phyloP scores from a whole-genome alignment of 73 alveolate species.

The Paramecium biaurelia region DNA sequence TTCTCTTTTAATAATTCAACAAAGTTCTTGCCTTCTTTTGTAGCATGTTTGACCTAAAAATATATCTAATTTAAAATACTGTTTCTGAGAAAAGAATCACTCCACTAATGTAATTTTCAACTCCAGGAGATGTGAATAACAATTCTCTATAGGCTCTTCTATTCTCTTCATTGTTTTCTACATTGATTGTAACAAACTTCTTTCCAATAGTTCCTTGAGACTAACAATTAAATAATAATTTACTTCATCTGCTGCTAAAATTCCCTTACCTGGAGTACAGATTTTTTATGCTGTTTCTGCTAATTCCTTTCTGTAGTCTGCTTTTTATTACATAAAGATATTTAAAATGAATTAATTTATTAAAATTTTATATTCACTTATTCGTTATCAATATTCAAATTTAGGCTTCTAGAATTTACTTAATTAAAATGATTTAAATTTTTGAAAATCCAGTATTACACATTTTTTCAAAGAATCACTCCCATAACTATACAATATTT shows the following conservation, averaged over 20 bases:
- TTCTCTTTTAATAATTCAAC: conserved; percentile 83
- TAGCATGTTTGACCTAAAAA: conserved; percentile 71
- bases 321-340: background rate
- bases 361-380: background rate
- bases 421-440: background rate
- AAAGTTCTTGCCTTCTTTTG: conserved; percentile 90
- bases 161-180: conserved; percentile 92
- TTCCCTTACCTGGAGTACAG: conserved; percentile 94
- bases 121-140: conserved; percentile 91
- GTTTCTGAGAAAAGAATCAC: conserved; percentile 98
- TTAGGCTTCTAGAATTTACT: background rate
- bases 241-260: conserved; percentile 96
- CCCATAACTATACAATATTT: conserved; percentile 35
- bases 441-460: background rate
- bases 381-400: background rate
- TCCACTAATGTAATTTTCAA: conserved; percentile 96
- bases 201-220: conserved; percentile 93
- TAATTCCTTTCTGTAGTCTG: conserved; percentile 86
- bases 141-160: conserved; percentile 94
- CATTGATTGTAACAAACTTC: conserved; percentile 83
- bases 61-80: background rate
- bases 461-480: background rate
- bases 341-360: background rate
- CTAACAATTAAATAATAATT: background rate
- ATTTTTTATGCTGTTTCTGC: conserved; percentile 85